Base-by-base conservation (phyloP, 2,329 filamentous ascomycete genomes). In the Chaetomiaceae sp. region DNA sequence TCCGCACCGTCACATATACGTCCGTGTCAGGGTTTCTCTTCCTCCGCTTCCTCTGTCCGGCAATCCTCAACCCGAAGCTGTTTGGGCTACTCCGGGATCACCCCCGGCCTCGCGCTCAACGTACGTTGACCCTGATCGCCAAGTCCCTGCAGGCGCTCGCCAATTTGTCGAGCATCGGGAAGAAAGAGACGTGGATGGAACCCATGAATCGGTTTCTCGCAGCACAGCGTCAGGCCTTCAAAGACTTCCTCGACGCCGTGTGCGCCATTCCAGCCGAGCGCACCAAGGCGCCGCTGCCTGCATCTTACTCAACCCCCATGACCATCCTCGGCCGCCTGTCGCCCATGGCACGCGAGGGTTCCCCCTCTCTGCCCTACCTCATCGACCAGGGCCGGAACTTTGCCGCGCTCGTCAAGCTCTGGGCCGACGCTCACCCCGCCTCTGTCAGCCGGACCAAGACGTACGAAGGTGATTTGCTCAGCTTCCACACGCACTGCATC, bases 151-250 rank as follows among this genome's bases (percentile, higher is more conserved):
- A 96, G 69, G 91, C 89, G 14, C 76, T 97, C 52, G 89, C 90
- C 16, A 96, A 96, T 65, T 78, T 96, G 69, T 88, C 89, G 2
- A 89, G 83, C 0, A 96, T 96, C 64, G 92, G 92, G 35, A 91
- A 87, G 64, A 95, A 96, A 65, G 92, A 97, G 68, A 83, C 86
- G n/a, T 97, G 90, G 89, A 96, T 97, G 91, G 91, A 96, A 70
- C 90, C 90, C 0, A 97, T 97, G 92, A 97, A 96, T 64, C 81
- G 80, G 38, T 96, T 96, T 61, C 73, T 97, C 33, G 78, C 76
- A 8, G 75, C 81, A 1, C 85, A 95, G 62, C 82, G 90, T 17
- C 78, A 85, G 60, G 81, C 87, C 34, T 89, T 96, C 68, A 95
- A 91, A 66, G 79, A 85, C 41, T 96, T 91, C 61, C 86, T 96